phyloP scores from a whole-genome alignment of 495 filamentous ascomycete genomes.

The Immersiella caudata region DNA sequence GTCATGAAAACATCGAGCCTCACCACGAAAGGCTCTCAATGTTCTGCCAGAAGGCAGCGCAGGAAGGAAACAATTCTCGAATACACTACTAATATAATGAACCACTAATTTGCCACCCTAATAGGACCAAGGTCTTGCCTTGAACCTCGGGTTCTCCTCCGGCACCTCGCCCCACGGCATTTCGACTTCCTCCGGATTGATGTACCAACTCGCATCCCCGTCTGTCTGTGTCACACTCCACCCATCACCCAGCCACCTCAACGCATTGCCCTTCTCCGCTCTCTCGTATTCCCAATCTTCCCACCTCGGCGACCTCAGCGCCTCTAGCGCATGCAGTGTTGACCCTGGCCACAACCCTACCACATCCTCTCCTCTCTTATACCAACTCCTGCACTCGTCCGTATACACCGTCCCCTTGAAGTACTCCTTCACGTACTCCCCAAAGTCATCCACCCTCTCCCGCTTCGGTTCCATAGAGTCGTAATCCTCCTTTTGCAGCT shows the following conservation, averaged over 20 bases:
- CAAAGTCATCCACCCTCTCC: conserved; percentile 62
- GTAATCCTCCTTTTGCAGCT: conserved; percentile 69
- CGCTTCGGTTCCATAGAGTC: conserved; percentile 55
- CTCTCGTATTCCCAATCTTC: conserved; percentile 49
- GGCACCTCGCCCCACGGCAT: conserved; percentile 43
- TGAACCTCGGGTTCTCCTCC: conserved; percentile 47
- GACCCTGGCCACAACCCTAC: conserved; percentile 48
- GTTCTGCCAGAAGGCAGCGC: background rate
- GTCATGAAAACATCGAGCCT: background rate
- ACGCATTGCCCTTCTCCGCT: conserved; percentile 28
- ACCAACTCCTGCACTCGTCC: conserved; percentile 72
- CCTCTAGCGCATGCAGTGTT: conserved; percentile 49
- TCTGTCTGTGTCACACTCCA: conserved; percentile 48
- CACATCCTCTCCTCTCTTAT: conserved; percentile 50
- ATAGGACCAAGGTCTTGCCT: conserved; percentile 53
- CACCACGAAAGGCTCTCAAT: background rate
- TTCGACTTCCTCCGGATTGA: conserved; percentile 50
- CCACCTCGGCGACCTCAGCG: conserved; percentile 47
- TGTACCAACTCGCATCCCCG: conserved; percentile 54
- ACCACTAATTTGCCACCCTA: conserved; percentile 20
- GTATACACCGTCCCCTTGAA: conserved; percentile 66
- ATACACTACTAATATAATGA: conserved; percentile 1
- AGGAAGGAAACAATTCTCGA: background rate
- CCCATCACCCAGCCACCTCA: conserved; percentile 57
- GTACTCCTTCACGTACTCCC: conserved; percentile 62